Base-by-base conservation (phyloP, 164 flowering plant species). In the Malania oleifera region DNA sequence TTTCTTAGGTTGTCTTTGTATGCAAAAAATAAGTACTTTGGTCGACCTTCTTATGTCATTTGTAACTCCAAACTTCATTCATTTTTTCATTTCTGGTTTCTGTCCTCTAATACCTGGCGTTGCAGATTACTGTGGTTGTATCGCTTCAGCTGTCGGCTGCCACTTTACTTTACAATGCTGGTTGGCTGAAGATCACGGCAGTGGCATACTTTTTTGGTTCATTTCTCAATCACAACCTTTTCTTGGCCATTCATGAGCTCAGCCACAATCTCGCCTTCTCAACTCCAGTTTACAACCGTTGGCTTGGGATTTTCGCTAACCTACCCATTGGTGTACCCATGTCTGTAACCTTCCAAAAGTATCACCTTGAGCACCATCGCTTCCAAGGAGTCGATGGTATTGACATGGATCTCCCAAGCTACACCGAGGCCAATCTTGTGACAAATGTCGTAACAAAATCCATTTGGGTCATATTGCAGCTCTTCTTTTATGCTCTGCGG, bases 191-290 rank as follows among this genome's bases (percentile, higher is more conserved):
- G 72, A 85, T 92, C n/a, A 54, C 87, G 54, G 54, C 64, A 39
- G 71, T 85, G n/a, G 84, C 98, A 26, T 92, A 92, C 73, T 92
- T 85, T 69, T 92, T 92, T 52, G 98, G 98, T 54, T 87, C 98
- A 37, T 82, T 92, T 56, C 85, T 87, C 65, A 92, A 92, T 68
- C 96, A 92, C 81, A 92, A 92, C 62, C 93, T 92, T 40, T 92
- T 92, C 77, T 73, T 92, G 43, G 98, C 98, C 52, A 89, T 92
- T 56, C 98, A 92, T 56, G 98, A 92, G 75, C 87, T 92, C 37
- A 86, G 95, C 60, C 98, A 92, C 81, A 92, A 92, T 67, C 96
- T 92, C 6, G 98, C 98, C 66, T 92, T 92, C 87, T 79, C 85
- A 7, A 87, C 81, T 46, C 98, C 96, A 0, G 68, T 72, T 38